phyloP scores from a whole-genome alignment of 2,329 filamentous ascomycete genomes.

The Eutypella sp. region DNA sequence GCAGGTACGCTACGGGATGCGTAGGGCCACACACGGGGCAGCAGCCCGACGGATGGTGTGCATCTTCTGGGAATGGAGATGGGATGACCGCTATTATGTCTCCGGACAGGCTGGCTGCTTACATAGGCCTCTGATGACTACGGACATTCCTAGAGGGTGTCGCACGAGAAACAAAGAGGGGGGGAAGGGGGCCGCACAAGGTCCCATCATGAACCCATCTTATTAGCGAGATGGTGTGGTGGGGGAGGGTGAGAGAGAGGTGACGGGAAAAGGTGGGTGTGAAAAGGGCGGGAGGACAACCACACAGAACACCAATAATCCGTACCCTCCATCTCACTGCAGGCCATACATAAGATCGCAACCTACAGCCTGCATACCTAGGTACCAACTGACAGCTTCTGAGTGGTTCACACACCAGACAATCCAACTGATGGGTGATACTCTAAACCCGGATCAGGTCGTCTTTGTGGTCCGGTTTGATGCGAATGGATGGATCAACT shows the following conservation, averaged over 20 bases:
- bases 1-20: neutral
- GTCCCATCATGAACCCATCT: neutral
- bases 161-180: neutral
- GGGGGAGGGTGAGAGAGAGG: neutral
- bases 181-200: neutral
- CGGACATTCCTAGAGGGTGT: neutral
- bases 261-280: neutral
- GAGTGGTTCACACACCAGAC: neutral
- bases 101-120: neutral
- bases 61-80: neutral
- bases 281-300: neutral
- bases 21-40: neutral
- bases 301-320: neutral
- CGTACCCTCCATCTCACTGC: neutral
- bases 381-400: neutral
- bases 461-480: neutral
- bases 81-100: neutral
- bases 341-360: neutral
- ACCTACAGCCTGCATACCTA: neutral
- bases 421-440: too few relatives aligned
- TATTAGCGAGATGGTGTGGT: neutral
- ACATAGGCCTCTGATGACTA: slow-evolving; percentile 1
- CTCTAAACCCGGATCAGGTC: neutral
- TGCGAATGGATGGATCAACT: neutral
- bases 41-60: neutral